Base-by-base conservation (phyloP, 2,329 filamentous ascomycete species). In the Cercospora sp. region DNA sequence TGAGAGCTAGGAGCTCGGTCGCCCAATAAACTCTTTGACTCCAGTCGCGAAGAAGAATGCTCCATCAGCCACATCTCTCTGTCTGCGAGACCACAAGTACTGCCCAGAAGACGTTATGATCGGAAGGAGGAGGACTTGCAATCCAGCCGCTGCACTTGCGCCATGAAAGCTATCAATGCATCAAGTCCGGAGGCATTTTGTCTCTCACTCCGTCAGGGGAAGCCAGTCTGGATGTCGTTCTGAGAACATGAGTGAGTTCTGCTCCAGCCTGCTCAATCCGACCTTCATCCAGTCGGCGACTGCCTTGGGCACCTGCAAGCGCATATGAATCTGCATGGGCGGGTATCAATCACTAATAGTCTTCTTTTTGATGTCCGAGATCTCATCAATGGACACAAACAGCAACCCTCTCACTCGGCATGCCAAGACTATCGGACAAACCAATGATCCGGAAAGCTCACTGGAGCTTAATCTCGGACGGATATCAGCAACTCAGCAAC, bases 401-500 rank as follows among this genome's bases (percentile, higher is more conserved):
- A 45, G 45, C 45, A 2, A 12, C 10, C 21, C 45, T 49, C n/a
- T 24, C 43, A 49, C 43, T 49, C 45, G 45, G 45, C 53, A 30
- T 58, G 49, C 61, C 61, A 64, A 57, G 49, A 21, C 24, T 28
- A 12, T 34, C 58, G 66, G 62, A 68, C 32, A 67, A 67, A 67
- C 65, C 58, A 37, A 63, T 34, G 21, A 26, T 30, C 65, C 60
- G 65, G 37, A 55, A 18, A 34, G 59, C 37, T 61, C 55, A 21
- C 34, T 43, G 24, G 63, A 61, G 34, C 58, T 43, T 53, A 30
- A 53, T 30, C 65, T 55, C 61, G 61, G 58, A 60, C 45, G 65
- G 34, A 61, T 61, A 61, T 67, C 53, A 64, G 61, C 64, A 61
- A 40, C 43, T 45, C 67, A 67, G 65, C 67, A 67, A 69, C 67